A percentile compares a stretch with the other conserved stretches of the same genome.
phyloP scores from a whole-genome alignment of 768 basidiomycete species.

The Fomitopsis serialis region DNA sequence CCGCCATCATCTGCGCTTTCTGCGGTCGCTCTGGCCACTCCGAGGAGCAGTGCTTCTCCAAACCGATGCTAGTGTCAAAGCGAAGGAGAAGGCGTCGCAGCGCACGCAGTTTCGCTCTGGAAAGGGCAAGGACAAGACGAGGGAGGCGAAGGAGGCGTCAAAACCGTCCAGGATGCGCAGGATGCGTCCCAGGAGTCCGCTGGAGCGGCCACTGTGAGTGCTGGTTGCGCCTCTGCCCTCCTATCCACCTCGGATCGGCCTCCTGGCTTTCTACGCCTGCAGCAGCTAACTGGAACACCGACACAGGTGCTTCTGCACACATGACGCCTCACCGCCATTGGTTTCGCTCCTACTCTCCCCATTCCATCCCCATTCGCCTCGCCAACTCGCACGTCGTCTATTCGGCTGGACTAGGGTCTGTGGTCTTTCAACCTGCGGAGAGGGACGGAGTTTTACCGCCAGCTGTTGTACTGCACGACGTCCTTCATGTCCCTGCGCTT shows the following conservation, averaged over 20 bases:
- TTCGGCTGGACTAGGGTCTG: conserved; percentile 1
- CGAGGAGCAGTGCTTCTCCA: conserved; percentile 7
- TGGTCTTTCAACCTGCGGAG: conserved; percentile 13
- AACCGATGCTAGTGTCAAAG: conserved; percentile 2
- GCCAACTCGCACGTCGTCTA: conserved; percentile 1
- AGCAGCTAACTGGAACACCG: conserved; percentile 5
- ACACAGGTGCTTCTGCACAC: conserved; percentile 11
- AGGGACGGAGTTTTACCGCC: not conserved
- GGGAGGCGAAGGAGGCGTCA: not conserved
- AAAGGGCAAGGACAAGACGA: not conserved
- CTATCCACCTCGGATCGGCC: not conserved
- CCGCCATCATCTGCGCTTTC: conserved; percentile 4
- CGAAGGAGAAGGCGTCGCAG: not conserved
- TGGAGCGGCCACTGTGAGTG: not conserved
- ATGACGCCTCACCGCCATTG: conserved; percentile 9
- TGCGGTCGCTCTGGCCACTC: conserved; percentile 7
- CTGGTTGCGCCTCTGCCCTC: conserved; percentile 5
- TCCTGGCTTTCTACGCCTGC: no score
- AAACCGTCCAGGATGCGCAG: not conserved
- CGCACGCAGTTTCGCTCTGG: not conserved
- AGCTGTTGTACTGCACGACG: conserved; percentile 3
- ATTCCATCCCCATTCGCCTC: conserved; percentile 1
- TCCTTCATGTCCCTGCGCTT: conserved; percentile 5
- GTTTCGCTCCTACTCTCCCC: conserved; percentile 4
- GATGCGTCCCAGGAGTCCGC: not conserved